Conservation (phyloP, 2,329 filamentous ascomycete genomes). For the Penicillium sp. region DNA sequence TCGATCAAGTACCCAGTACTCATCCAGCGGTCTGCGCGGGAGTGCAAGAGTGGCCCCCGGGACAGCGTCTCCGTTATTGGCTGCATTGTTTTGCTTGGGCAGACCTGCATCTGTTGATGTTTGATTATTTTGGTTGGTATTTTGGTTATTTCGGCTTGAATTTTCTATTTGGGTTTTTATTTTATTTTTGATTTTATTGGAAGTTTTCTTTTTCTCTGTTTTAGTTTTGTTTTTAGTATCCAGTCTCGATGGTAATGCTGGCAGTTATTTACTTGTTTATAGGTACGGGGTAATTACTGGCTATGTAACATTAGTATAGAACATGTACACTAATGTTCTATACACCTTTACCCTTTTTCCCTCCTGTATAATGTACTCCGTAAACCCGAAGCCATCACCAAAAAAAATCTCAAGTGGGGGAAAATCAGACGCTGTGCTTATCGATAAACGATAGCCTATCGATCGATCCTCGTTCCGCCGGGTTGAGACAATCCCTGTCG, state of each 20-base stretch:
- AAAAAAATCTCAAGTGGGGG: not conserved
- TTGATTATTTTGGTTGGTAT: constrained; percentile 6
- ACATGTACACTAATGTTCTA: not conserved
- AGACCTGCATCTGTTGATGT: constrained; percentile 20
- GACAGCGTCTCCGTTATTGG: constrained; percentile 18
- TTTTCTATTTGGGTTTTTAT: not conserved
- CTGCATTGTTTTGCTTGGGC: constrained; percentile 76
- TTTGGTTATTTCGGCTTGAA: not conserved
- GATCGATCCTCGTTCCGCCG: constrained; percentile 8
- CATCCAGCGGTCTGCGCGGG: constrained; percentile 18
- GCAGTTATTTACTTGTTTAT: not conserved
- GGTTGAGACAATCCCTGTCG: constrained; percentile 11
- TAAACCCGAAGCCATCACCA: not conserved
- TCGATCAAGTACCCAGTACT: constrained; percentile 18
- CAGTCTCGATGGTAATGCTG: not conserved
- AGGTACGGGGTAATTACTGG: not conserved
- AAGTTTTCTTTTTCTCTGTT: not conserved
- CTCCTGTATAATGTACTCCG: not conserved
- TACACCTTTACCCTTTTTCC: not conserved
- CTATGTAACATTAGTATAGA: not conserved
- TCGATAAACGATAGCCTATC: constrained; percentile 21
- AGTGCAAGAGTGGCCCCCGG: constrained; percentile 10
- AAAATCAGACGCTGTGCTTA: constrained; percentile 11
- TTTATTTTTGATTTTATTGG: not conserved
- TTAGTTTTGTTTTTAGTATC: not conserved